Base-by-base conservation (phyloP, 345 rosid genomes). In the Citrus cavaleriei region DNA sequence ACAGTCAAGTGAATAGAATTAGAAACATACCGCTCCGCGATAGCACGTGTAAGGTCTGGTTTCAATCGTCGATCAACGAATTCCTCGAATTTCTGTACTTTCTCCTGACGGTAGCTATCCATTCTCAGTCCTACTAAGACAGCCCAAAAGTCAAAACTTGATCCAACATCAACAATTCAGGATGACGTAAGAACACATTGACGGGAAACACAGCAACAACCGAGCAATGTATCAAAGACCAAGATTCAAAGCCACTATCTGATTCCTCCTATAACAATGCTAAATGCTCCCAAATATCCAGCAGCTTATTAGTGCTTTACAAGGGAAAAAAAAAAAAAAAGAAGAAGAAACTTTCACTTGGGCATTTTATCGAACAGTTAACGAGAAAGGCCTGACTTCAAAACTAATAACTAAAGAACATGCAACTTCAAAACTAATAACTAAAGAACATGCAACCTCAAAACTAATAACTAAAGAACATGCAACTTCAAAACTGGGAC, bases 61-160 rank as follows among this genome's bases (percentile, higher is more conserved):
- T 96, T 96, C 68, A 96, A 83, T 57, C 92, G 93, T 55, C 86
- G 81, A 81, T 94, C 97, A 21, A 96, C 87, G 54, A 94, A 91
- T 75, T 93, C 95, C 88, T 96, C 99, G 73, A 90, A 89, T 73
- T 83, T 89, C 81, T 85, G 90, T 57, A 93, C 68, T 77, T 96
- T 93, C 64, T 85, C 90, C 66, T 82, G 89, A 1, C 77, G 86
- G 37, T 81, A 72, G 80, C 78, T 83, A 3, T 84, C 93, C 98
- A 93, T 90, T 46, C 49, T n/a, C 38, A 24, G 71, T 68, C 67
- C 70, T 37, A 63, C 24, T 21, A 21, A 59, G 60, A 18, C 67
- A 25, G 0, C 1, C 0, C 5, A 13, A 18, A 59, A 73, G 35
- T 59, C 32, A 37, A 46, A 34, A 38, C 34, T 12, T 18, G 14